Base-by-base conservation (phyloP, 23 red algal genomes). In the Cyanidiococcus yangmingshanensis region DNA sequence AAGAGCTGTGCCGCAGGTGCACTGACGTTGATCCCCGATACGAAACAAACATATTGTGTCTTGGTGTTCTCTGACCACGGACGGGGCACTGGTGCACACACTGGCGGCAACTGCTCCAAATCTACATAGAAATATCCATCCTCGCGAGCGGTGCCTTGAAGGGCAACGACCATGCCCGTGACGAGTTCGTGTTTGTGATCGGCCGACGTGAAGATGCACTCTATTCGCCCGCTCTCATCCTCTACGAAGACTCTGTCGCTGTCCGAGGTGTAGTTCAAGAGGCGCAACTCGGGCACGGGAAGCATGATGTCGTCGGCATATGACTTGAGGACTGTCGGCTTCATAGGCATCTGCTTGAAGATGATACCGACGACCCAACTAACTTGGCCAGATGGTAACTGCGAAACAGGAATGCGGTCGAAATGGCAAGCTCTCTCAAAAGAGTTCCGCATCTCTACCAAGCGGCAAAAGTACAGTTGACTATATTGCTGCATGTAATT, bases 321-420 rank as follows among this genome's bases (percentile, higher is more conserved):
- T 24, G 38, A 35, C 45, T 57, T 40, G 45, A 81, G 34, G 17
- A 81, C 40, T 39, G 78, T 63, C 0, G 78, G 78, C 50, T 81
- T 81, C 38, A 81, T 21, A 17, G 59, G 58, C 78, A 81, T 81
- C 38, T 81, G 58, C 54, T 81, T 81, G 68, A 59, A 81, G 25
- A 81, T 2, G 7, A 81, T 58, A 1, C 78, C 78, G 38, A 57
- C 18, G 7, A 81, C 63, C 63, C n/a, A 32, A 7, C 7, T 3
- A 2, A 29, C 27, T 12, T 25, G 21, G 27, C 7, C 63, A 7
- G 63, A 12, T 7, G 7, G 7, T 29, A 71, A 7, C 63, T 71
- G n/a, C 63, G 63, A 71, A 7, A 71, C 7, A 2, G 63, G 3
- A 25, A 71, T 29, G 3, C 32, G 32, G 16, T 12, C 27, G 63